A percentile compares a stretch with the other conserved stretches of the same genome.
These are phyloP conservation scores for Venturia nashicola DNA, from an alignment of 2,329 filamentous ascomycete species.

Conservation along the genomic window DNA sequence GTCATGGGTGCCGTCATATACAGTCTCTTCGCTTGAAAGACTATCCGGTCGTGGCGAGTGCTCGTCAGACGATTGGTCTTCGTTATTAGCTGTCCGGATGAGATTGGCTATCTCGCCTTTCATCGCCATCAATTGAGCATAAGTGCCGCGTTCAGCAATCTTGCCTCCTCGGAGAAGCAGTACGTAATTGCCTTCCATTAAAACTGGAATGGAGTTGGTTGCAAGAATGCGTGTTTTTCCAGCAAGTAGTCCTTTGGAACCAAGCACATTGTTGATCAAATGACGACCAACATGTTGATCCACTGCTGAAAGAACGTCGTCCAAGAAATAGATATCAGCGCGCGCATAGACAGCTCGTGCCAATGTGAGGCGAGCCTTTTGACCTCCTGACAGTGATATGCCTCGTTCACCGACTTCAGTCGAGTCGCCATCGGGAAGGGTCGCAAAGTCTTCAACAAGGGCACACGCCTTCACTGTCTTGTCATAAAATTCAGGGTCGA, in stretches of 20 bases:
- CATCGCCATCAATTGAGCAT: constrained; percentile 82
- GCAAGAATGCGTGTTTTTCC: constrained; percentile 86
- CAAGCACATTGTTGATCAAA: constrained; percentile 87
- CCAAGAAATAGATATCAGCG: constrained; percentile 90
- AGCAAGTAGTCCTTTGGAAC: constrained; percentile 65
- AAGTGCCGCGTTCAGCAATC: constrained; percentile 79
- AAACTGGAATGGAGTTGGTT: constrained; percentile 86
- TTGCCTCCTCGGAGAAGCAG: constrained; percentile 71
- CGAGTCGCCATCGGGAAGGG: constrained; percentile 88
- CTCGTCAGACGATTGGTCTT: constrained; percentile 23
- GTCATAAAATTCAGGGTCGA: constrained; percentile 89
- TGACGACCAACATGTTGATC: constrained; percentile 95
- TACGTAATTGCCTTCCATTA: constrained; percentile 83
- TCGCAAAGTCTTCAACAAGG: constrained; percentile 77
- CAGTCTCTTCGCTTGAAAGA: constrained; percentile 28
- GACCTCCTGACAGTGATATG: constrained; percentile 89
- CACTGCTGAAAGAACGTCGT: constrained; percentile 92
- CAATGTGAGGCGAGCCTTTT: constrained; percentile 86
- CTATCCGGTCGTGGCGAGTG: neutral
- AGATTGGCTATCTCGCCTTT: constrained; percentile 81
- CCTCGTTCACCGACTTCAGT: constrained; percentile 94
- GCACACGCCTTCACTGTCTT: constrained; percentile 87
- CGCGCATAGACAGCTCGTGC: constrained; percentile 91
- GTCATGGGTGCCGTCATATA: constrained; percentile 37
- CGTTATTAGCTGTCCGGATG: constrained; percentile 59